Conservation (phyloP, 2,329 filamentous ascomycete species). For the Botryosphaeria agaves region DNA sequence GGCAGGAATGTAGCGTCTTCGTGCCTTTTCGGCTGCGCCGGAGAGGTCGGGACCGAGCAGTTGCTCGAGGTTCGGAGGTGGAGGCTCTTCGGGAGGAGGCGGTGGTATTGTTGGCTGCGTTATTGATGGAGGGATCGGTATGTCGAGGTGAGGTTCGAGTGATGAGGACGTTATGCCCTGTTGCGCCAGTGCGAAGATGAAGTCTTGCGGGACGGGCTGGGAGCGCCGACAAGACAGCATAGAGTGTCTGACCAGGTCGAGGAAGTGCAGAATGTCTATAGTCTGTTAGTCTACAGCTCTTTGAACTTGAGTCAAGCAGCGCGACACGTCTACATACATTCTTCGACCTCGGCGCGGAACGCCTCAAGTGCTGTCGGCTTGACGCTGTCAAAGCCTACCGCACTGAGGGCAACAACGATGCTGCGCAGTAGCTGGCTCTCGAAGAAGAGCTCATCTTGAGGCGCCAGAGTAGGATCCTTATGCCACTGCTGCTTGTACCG, state of each 20-base stretch:
- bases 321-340: slow-evolving; percentile 29
- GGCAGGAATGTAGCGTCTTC: slow-evolving; percentile 35
- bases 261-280: slow-evolving; percentile 36
- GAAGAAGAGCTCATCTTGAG: slow-evolving; percentile 33
- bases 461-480: slow-evolving; percentile 17
- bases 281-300: too few relatives aligned
- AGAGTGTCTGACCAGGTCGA: slow-evolving; percentile 34
- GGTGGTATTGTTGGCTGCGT: slow-evolving; percentile 22
- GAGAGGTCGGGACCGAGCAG: slow-evolving; percentile 36
- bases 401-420: slow-evolving; percentile 32
- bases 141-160: slow-evolving; percentile 22
- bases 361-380: slow-evolving; percentile 38
- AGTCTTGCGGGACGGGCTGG: slow-evolving; percentile 40
- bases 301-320: background rate
- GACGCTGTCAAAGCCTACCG: slow-evolving; percentile 37
- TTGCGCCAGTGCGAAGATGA: slow-evolving; percentile 33
- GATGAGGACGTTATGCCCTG: slow-evolving; percentile 19
- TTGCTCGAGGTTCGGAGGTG: slow-evolving; percentile 25
- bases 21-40: slow-evolving; percentile 26
- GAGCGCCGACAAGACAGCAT: slow-evolving; percentile 40
- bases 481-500: slow-evolving; percentile 17
- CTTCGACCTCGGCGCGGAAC: slow-evolving; percentile 36
- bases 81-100: slow-evolving; percentile 20
- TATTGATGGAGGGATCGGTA: slow-evolving; percentile 17
- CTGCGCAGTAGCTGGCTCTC: slow-evolving; percentile 37